Evolutionary conservation across 306 rosid genomes (phyloP).

Genomic region (Glycine soja): DNA sequence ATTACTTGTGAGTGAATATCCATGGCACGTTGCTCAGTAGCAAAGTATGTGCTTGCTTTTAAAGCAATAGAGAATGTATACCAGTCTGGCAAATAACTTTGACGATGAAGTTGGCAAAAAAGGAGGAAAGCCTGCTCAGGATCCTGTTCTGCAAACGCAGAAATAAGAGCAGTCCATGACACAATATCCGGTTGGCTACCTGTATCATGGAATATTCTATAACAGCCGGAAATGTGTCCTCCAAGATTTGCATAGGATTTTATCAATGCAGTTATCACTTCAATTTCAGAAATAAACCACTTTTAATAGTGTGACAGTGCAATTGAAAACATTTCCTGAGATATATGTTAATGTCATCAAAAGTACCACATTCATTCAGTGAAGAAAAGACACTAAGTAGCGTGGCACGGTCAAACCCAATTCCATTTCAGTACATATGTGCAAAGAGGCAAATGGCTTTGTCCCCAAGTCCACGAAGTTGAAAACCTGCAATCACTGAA

Average conservation of each 20-base stretch:
- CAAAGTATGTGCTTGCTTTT: conserved; percentile 79
- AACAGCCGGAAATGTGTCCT: conserved; percentile 66
- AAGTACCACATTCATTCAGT: conserved; percentile 47
- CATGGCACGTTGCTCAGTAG: conserved; percentile 64
- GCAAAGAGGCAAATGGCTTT: conserved; percentile 66
- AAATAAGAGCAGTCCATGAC: conserved; percentile 85
- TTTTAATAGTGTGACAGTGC: conserved; percentile 73
- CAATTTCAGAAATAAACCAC: conserved; percentile 66
- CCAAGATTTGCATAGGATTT: conserved; percentile 76
- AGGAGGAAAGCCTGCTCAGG: conserved; percentile 78
- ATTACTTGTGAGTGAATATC: conserved; percentile 74
- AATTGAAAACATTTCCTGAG: conserved; percentile 63
- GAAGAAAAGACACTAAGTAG: conserved; percentile 72
- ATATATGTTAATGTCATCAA: conserved; percentile 39
- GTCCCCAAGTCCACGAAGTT: conserved; percentile 61
- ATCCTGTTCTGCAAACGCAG: conserved; percentile 67
- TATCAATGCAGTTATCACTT: conserved; percentile 72
- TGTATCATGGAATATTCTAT: conserved; percentile 71
- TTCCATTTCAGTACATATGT: conserved; percentile 64
- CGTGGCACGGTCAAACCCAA: conserved; percentile 73
- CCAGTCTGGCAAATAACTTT: conserved; percentile 70
- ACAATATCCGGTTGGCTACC: conserved; percentile 66
- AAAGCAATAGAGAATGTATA: conserved; percentile 76
- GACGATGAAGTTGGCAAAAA: conserved; percentile 61
- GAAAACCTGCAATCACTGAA: conserved; percentile 85